Evolutionary conservation across 2,329 filamentous ascomycete species (phyloP), one percentile per base, ranked within the genome.

Genomic region (Pseudogymnoascus sp.): DNA sequence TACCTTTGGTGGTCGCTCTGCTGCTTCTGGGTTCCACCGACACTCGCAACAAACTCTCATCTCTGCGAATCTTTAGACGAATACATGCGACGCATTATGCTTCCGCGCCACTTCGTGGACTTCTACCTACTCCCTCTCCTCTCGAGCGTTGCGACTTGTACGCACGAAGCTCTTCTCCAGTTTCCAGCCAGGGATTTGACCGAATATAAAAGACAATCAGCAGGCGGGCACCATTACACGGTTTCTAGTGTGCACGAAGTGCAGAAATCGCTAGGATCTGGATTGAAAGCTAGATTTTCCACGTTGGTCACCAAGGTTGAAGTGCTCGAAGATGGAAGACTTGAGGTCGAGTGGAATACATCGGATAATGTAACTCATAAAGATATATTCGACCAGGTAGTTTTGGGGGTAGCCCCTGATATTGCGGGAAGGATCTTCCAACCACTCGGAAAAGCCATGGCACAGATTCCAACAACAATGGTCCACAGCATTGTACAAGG

Each of bases 321-420:
- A 31, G 69, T 74, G 5, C 54, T 64, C 34, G 61, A 62, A 19
- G 68, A 66, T 6, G 66, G 70, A 21, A 69, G 68, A 10, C 72
- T 78, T 4, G 67, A 66, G 8, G 65, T 81, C 5, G 68, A 69
- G 1, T 81, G 78, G 79, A 65, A 60, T 64, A 37, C 45, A 51
- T 23, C 51, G 11, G 43, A 65, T 25, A 67, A 65, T 68, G 19
- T 31, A 36, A n/a, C 68, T 1, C 68, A 75, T 10, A 63, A 63
- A 23, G 75, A 79, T 16, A 62, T 68, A 0, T 85, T 84, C 62
- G 82, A 85, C 62, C 76, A 75, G 1, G 81, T 84, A 0, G 73
- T 86, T 23, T 73, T 86, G 1, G 82, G 82, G 0, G 80, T 85
- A 1, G 79, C 83, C 0, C 83, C 84, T 0, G 78, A 84, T 66